These are phyloP conservation scores for Beauveria australis DNA, from an alignment of 2,329 filamentous ascomycete species.

Conservation along the genomic window DNA sequence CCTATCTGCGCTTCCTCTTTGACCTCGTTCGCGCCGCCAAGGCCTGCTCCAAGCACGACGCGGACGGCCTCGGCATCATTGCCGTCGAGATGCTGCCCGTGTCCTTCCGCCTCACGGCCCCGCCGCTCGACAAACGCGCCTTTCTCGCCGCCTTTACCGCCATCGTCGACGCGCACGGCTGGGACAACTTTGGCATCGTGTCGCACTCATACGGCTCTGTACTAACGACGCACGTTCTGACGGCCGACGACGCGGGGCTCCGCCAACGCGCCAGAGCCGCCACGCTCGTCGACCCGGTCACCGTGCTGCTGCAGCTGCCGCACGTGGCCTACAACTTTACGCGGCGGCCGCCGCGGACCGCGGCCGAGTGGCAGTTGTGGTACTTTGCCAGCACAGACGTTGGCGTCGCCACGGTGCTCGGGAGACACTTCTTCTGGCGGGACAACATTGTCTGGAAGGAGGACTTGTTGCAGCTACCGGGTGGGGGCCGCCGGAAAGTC, in stretches of 20 bases:
- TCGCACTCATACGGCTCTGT: conserved; percentile 59
- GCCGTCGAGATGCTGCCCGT: conserved; percentile 59
- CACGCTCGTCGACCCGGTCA: conserved; percentile 53
- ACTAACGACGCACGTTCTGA: conserved; percentile 53
- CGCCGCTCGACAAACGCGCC: conserved; percentile 41
- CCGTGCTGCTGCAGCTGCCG: conserved; percentile 58
- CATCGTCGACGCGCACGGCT: conserved; percentile 50
- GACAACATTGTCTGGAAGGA: conserved; percentile 65
- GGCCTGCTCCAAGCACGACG: conserved; percentile 2
- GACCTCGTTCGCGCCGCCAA: conserved; percentile 35
- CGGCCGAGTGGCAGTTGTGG: conserved; percentile 64
- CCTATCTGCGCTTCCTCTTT: conserved; percentile 50
- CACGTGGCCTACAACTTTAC: conserved; percentile 68
- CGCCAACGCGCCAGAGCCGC: conserved; percentile 41
- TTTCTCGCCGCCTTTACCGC: conserved; percentile 47
- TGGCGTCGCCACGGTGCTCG: conserved; percentile 56
- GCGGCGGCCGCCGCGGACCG: conserved; percentile 38
- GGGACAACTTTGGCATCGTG: conserved; percentile 50
- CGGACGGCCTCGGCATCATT: conserved; percentile 50
- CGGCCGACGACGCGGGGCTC: conserved; percentile 30
- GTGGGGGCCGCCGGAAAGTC: conserved; percentile 27
- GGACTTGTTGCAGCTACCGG: conserved; percentile 35
- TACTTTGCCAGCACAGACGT: conserved; percentile 64
- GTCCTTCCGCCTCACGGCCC: conserved; percentile 51
- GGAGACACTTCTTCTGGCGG: conserved; percentile 62